Evolutionary conservation across 768 basidiomycete genomes (phyloP).

Genomic region (Pseudohyphozyma bogoriensis): DNA sequence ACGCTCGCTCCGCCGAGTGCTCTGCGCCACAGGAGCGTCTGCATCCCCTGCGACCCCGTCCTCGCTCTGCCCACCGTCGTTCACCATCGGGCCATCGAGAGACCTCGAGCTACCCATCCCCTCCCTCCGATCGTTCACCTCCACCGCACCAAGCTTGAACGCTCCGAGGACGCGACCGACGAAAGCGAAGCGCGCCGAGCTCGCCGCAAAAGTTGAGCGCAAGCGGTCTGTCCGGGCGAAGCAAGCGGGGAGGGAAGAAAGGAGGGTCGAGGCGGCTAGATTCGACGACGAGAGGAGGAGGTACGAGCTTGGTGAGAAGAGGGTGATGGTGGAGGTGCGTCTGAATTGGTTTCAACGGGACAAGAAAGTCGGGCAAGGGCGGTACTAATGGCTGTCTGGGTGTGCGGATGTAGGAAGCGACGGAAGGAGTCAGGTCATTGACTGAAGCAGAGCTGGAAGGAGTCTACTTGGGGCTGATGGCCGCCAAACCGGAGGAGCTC

Average conservation of each 20-base stretch:
- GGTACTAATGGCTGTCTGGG: too few species aligned
- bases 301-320: constrained; percentile 9
- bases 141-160: neutral
- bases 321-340: constrained; percentile 5
- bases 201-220: constrained; percentile 18
- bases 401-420: constrained; percentile 13
- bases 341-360: neutral
- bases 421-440: constrained; percentile 25
- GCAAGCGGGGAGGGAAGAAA: neutral
- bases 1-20: neutral
- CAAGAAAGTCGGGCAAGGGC: too few species aligned
- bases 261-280: neutral
- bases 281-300: neutral
- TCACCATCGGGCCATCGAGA: neutral
- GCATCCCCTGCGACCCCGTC: neutral
- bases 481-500: constrained; percentile 20
- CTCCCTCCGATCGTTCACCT: neutral
- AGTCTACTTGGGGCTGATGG: constrained; percentile 44
- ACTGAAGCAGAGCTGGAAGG: constrained; percentile 41
- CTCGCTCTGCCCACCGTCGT: neutral
- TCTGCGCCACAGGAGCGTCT: neutral
- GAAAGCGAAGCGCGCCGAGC: constrained; percentile 13
- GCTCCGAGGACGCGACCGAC: neutral
- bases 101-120: neutral
- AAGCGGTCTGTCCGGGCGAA: constrained; percentile 10